Conservation (phyloP, 352 stramenopile genomes). For the Phytophthora capsici region DNA sequence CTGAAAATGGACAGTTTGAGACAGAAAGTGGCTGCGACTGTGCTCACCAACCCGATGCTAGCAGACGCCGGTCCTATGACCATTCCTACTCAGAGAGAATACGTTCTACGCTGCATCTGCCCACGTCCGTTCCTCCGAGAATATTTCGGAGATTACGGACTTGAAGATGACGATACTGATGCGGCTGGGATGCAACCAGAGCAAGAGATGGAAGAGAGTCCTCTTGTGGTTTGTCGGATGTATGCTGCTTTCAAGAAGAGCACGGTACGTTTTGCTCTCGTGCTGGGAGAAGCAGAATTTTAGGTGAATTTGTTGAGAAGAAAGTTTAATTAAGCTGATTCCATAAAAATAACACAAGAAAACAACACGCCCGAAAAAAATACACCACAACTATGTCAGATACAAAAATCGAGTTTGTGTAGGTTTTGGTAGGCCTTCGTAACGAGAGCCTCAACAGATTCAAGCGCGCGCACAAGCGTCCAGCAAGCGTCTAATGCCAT, state of each 20-base stretch:
- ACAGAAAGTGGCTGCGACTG: conserved; percentile 42
- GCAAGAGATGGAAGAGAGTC: conserved; percentile 55
- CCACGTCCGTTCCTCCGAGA: conserved; percentile 71
- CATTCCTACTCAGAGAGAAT: conserved; percentile 65
- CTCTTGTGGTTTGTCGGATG: conserved; percentile 79
- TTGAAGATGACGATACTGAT: conserved; percentile 31
- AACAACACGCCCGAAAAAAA: too few species aligned
- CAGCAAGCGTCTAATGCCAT: conserved; percentile 82
- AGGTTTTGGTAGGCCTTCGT: conserved; percentile 61
- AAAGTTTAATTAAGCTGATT: too few species aligned
- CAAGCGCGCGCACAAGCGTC: conserved; percentile 60
- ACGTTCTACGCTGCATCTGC: conserved; percentile 78
- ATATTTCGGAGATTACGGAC: conserved; percentile 33
- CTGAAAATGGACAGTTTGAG: conserved; percentile 44
- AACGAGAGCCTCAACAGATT: conserved; percentile 58
- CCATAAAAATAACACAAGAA: too few species aligned
- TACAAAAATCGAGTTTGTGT: too few species aligned
- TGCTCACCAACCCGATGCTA: conserved; percentile 54
- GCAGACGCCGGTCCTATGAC: conserved; percentile 28
- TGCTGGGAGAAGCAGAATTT: conserved; percentile 80
- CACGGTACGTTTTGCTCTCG: conserved; percentile 78
- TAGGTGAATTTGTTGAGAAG: conserved; percentile 21
- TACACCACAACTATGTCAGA: too few species aligned
- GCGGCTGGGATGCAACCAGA: conserved; percentile 14
- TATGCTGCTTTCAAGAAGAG: conserved; percentile 81